phyloP scores from a whole-genome alignment of 768 basidiomycete genomes.

The Tylopilus rubrobrunneus region DNA sequence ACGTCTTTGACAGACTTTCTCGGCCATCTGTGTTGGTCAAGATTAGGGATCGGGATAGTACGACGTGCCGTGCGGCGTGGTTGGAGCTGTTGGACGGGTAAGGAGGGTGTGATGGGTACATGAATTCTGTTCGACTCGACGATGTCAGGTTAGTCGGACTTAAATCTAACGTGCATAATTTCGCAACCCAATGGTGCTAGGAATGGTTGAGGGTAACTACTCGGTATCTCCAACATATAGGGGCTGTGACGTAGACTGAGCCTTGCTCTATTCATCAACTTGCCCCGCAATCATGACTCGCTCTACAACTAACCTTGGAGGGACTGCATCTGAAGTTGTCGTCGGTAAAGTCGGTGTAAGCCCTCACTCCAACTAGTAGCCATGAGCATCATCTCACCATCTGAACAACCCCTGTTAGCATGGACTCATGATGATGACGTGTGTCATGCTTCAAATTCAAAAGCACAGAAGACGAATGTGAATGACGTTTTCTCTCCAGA shows the following conservation, averaged over 20 bases:
- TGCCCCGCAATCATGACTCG: conserved; percentile 23
- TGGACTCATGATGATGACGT: too few relatives aligned
- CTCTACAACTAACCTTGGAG: conserved; percentile 36
- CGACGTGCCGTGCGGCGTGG: conserved; percentile 49
- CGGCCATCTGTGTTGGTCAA: conserved; percentile 49
- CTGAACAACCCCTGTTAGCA: neutral
- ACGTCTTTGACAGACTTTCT: conserved; percentile 14
- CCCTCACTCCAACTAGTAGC: neutral
- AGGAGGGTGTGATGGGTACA: neutral
- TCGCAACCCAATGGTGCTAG: too few relatives aligned
- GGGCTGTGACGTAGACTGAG: too few relatives aligned
- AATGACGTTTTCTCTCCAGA: too few relatives aligned
- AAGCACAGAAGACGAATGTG: too few relatives aligned
- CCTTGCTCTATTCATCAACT: too few relatives aligned
- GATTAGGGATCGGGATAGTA: conserved; percentile 58
- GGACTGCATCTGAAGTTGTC: conserved; percentile 32
- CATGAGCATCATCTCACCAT: neutral
- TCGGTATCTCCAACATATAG: too few relatives aligned
- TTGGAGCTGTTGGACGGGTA: conserved; percentile 36
- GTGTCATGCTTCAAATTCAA: too few relatives aligned
- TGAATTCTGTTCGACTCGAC: neutral
- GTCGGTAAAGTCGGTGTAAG: conserved; percentile 34
- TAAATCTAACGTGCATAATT: neutral
- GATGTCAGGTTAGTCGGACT: neutral
- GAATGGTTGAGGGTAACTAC: too few relatives aligned